Percentiles rank a stretch among this genome's conserved stretches.
These are phyloP conservation scores for Camellia granthamiana DNA, from an alignment of 148 eudicot genomes.

Conservation along the genomic window DNA sequence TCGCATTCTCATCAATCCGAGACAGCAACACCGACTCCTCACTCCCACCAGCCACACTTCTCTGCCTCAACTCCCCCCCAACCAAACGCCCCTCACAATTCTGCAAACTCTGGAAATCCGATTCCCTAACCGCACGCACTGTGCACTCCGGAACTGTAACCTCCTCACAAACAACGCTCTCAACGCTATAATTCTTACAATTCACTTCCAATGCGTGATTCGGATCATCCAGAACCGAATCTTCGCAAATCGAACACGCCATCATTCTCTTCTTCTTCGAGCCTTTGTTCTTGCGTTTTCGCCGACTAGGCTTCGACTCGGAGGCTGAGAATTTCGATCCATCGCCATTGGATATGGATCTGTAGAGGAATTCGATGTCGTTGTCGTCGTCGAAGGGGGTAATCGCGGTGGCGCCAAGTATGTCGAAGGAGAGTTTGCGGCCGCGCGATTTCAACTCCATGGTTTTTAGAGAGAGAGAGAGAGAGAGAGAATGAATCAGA, in stretches of 20 bases:
- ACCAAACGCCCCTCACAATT: background rate
- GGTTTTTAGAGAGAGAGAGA: conserved; percentile 4
- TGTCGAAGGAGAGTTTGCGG: conserved; percentile 65
- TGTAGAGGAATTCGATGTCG: conserved; percentile 25
- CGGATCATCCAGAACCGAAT: conserved; percentile 5
- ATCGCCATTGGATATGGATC: conserved; percentile 45
- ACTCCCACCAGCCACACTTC: conserved; percentile 25
- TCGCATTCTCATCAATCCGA: conserved; percentile 18
- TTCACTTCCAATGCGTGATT: conserved; percentile 11
- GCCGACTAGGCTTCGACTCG: conserved; percentile 23
- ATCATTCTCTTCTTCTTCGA: conserved; percentile 33
- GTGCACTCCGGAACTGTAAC: conserved; percentile 24
- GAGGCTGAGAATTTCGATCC: background rate
- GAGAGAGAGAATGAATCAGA: background rate
- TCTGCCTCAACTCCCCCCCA: conserved; percentile 28
- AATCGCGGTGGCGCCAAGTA: conserved; percentile 30
- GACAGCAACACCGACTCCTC: conserved; percentile 12
- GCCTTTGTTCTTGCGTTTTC: conserved; percentile 35
- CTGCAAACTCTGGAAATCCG: background rate
- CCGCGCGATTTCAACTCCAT: conserved; percentile 58
- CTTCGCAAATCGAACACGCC: conserved; percentile 15
- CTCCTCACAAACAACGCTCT: conserved; percentile 30
- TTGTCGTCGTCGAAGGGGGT: conserved; percentile 22
- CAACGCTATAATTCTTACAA: conserved; percentile 13
- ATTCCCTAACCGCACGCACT: conserved; percentile 30